Evolutionary conservation across 495 filamentous ascomycete genomes (phyloP).

Genomic region (Alectoria sarmentosa): DNA sequence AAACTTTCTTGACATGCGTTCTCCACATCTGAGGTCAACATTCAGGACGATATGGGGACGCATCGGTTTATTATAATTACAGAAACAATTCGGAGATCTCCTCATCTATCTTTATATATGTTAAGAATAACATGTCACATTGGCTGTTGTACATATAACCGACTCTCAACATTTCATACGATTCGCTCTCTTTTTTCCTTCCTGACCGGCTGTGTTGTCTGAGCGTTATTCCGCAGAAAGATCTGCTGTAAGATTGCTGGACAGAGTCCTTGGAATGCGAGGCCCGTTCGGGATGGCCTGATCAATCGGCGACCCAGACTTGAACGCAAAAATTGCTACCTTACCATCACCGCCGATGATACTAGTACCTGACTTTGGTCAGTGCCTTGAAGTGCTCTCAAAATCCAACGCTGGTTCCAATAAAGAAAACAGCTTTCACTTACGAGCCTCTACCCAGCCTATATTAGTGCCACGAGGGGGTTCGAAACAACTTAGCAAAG

Average conservation of each 20-base stretch:
- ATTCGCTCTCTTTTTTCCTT: not conserved
- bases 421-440: not conserved
- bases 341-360: not conserved
- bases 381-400: not conserved
- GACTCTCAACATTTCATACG: not conserved
- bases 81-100: too few relatives aligned
- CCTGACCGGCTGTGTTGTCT: not conserved
- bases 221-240: not conserved
- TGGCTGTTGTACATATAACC: not conserved
- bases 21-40: too few relatives aligned
- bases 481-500: not conserved
- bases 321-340: conserved; percentile 7
- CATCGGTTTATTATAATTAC: too few relatives aligned
- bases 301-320: not conserved
- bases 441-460: conserved; percentile 6
- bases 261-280: conserved; percentile 2
- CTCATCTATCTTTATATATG: too few relatives aligned
- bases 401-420: not conserved
- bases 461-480: not conserved
- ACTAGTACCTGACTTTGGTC: not conserved
- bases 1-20: too few relatives aligned
- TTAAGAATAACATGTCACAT: too few relatives aligned
- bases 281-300: not conserved
- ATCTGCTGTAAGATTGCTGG: not conserved
- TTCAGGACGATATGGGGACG: too few relatives aligned